These are phyloP conservation scores for Teratosphaeria viscida DNA, from an alignment of 2,329 filamentous ascomycete species.

Conservation along the genomic window DNA sequence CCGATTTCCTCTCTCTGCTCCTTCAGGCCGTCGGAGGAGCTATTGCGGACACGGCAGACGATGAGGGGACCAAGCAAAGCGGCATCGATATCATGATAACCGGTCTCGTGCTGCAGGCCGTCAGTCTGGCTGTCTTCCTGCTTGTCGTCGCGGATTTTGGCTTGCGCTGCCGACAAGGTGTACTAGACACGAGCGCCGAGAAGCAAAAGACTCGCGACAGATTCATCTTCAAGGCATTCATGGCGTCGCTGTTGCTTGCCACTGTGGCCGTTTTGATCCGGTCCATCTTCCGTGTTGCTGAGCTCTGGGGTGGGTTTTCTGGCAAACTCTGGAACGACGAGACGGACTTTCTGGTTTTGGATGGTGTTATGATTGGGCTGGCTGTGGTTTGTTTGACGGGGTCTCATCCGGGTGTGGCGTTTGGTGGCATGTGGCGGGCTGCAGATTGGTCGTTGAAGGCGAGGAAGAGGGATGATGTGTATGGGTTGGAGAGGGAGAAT, in stretches of 20 bases:
- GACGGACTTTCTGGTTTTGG: slow-evolving; percentile 39
- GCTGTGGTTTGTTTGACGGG: slow-evolving; percentile 36
- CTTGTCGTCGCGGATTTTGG: slow-evolving; percentile 27
- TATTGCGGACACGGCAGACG: slow-evolving; percentile 40
- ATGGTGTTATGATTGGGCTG: slow-evolving; percentile 44
- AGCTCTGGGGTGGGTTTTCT: slow-evolving; percentile 54
- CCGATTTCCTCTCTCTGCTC: slow-evolving; percentile 45
- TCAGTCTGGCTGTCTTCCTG: slow-evolving; percentile 39
- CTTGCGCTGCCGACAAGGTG: slow-evolving; percentile 4
- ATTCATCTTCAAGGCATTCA: slow-evolving; percentile 43
- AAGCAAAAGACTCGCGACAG: slow-evolving; percentile 29
- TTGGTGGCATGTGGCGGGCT: slow-evolving; percentile 14
- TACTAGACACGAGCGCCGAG: slow-evolving; percentile 9
- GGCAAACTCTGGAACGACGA: slow-evolving; percentile 46
- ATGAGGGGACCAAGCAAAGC: slow-evolving; percentile 28
- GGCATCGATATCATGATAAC: slow-evolving; percentile 48
- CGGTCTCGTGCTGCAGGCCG: slow-evolving; percentile 47
- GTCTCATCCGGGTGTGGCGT: slow-evolving; percentile 37
- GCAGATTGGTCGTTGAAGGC: slow-evolving; percentile 17
- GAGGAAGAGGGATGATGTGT: not conserved
- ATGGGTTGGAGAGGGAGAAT: not conserved
- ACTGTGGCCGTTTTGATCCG: slow-evolving; percentile 52
- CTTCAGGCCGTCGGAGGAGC: slow-evolving; percentile 49
- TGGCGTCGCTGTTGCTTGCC: slow-evolving; percentile 43
- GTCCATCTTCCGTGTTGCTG: slow-evolving; percentile 55